Evolutionary conservation across 1,284 basidiomycete genomes (phyloP), one percentile per base, ranked within the genome.

Genomic region (Mrakiaceae sp.): DNA sequence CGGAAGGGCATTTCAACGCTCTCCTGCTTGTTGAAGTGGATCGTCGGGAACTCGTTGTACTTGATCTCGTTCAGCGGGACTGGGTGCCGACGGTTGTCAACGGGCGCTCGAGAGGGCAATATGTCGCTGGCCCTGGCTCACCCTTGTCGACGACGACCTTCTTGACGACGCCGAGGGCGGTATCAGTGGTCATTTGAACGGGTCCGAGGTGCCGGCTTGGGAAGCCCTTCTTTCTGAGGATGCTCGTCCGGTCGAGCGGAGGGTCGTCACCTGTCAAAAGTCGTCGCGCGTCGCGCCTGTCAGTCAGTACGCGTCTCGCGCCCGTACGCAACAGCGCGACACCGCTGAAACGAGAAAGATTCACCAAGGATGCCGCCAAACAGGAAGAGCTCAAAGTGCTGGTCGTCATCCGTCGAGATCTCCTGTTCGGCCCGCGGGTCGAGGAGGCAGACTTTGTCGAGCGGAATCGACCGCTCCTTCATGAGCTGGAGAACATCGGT

Each of bases 141-240:
- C 86, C 77, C 72, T 84, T 81, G 73, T 96, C 90, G 67, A 88
- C 79, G 0, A 94, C 87, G 12, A 96, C 87, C 2, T 83, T 76
- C 74, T 95, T 97, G 0, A 91, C 93, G 5, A 98, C 94, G 7
- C 88, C 91, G 0, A 98, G 80, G 0, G 95, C 95, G 0, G 95
- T 98, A 74, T 98, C 95, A 0, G 95, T 98, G 42, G 95, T 98
- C 95, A 98, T 98, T 75, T 98, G 96, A 1, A 92, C 80, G 1
- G 83, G 79, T 0, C 90, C 90, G 4, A 96, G 80, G 74, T 88
- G 88, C 42, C 93, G 82, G 3, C 81, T 83, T 0, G 90, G 89
- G 73, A 96, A 98, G 0, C 92, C 92, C 14, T 93, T 78, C 12
- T 81, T 81, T 43, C 96, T 76, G 73, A 43, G 75, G 74, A 69